Percentiles rank a stretch among this genome's conserved stretches.
Evolutionary conservation across 129 eudicot genomes (phyloP).

Genomic region (Sambucus nigra): DNA sequence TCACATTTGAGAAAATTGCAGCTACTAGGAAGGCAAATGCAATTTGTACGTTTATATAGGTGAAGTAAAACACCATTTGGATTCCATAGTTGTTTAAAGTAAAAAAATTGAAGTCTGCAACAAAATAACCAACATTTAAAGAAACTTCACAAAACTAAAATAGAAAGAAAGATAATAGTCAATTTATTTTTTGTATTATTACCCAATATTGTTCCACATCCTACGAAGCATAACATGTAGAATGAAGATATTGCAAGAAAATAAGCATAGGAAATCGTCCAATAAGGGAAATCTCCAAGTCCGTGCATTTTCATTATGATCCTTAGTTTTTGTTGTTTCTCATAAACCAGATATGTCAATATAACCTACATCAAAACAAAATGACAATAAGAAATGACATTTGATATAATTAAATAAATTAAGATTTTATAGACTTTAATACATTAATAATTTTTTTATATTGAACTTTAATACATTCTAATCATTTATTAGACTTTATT

Average conservation of each 20-base stretch:
- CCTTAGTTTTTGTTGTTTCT: constrained; percentile 74
- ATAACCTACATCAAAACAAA: constrained; percentile 44
- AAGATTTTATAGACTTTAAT: not conserved
- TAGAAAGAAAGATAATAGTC: constrained; percentile 1
- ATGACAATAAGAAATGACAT: not conserved
- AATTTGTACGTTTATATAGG: constrained; percentile 81
- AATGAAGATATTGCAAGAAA: constrained; percentile 63
- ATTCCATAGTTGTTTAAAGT: constrained; percentile 64
- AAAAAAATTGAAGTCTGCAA: constrained; percentile 76
- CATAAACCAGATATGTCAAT: constrained; percentile 66
- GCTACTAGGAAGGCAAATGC: constrained; percentile 72
- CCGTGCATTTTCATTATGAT: constrained; percentile 99
- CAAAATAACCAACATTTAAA: not conserved
- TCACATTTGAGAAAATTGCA: constrained; percentile 60
- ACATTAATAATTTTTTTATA: too few relatives aligned
- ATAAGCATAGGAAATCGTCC: constrained; percentile 86
- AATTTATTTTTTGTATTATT: constrained; percentile 8
- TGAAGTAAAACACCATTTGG: constrained; percentile 70
- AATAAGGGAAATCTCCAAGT: constrained; percentile 90
- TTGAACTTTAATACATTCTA: too few relatives aligned
- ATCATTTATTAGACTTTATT: too few relatives aligned
- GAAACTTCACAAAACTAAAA: not conserved
- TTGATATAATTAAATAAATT: not conserved
- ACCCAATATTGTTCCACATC: constrained; percentile 74
- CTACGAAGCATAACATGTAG: constrained; percentile 76